A percentile compares a stretch with the other conserved stretches of the same genome.
These are phyloP conservation scores for Beauveria australis DNA, from an alignment of 2,329 filamentous ascomycete genomes.

Conservation along the genomic window DNA sequence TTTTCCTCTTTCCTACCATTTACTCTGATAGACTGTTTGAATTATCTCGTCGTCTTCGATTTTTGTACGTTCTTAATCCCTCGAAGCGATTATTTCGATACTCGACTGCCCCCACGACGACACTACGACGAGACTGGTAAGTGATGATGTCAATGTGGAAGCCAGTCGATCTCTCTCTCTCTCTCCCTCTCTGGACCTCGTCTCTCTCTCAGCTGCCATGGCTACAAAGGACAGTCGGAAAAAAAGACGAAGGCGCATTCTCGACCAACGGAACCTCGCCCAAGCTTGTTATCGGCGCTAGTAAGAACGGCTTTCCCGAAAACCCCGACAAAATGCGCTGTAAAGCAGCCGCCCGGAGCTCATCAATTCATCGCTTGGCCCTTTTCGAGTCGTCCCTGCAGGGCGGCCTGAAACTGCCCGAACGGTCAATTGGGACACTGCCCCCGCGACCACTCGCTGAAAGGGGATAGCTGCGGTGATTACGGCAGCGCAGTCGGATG, in stretches of 20 bases:
- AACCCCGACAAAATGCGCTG: conserved; percentile 1
- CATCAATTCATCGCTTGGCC: not conserved
- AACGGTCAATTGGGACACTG: not conserved
- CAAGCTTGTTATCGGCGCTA: not conserved
- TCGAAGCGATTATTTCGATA: not conserved
- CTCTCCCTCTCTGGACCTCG: not conserved
- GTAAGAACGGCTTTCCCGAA: not conserved
- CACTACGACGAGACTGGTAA: not conserved
- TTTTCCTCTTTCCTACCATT: not conserved
- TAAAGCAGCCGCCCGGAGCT: not conserved
- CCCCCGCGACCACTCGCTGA: not conserved
- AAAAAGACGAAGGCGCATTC: not conserved
- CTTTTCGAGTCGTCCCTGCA: not conserved
- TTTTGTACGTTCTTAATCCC: not conserved
- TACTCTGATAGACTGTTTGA: not conserved
- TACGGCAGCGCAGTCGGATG: too few species aligned
- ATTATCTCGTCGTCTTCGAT: not conserved
- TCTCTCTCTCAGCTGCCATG: not conserved
- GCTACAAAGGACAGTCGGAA: not conserved
- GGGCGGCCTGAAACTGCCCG: not conserved
- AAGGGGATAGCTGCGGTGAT: not conserved
- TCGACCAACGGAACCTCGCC: not conserved
- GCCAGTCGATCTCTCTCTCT: not conserved
- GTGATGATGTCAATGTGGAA: not conserved
- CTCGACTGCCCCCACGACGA: not conserved